Evolutionary conservation across 148 eudicot species (phyloP).

Genomic region (Rhododendron griersonianum): DNA sequence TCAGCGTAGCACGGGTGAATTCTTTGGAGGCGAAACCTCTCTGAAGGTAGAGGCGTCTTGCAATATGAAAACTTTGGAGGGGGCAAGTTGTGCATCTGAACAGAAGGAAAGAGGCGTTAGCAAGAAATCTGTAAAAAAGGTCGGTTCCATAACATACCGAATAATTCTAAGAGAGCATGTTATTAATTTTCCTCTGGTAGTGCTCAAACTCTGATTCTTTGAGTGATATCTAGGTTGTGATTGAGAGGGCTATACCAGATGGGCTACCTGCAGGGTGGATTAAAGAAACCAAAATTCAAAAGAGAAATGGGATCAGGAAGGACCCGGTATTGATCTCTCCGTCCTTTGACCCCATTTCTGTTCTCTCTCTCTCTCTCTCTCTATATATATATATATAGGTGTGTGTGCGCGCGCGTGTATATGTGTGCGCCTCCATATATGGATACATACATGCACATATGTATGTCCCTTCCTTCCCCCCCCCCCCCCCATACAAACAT

Average conservation of each 20-base stretch:
- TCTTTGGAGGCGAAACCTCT: conserved; percentile 11
- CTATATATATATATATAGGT: too few species aligned
- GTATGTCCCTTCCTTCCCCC: background rate
- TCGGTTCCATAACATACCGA: conserved; percentile 20
- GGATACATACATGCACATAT: background rate
- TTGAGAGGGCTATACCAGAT: conserved; percentile 38
- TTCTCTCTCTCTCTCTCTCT: background rate
- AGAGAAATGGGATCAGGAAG: conserved; percentile 28
- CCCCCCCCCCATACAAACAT: background rate
- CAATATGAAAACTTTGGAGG: background rate
- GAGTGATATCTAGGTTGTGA: conserved; percentile 31
- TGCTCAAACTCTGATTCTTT: conserved; percentile 13
- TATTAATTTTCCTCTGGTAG: background rate
- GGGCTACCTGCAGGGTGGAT: conserved; percentile 71
- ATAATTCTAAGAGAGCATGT: background rate
- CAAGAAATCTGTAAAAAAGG: conserved; percentile 28
- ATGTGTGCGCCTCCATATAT: background rate
- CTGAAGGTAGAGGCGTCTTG: conserved; percentile 14
- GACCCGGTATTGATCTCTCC: conserved; percentile 42
- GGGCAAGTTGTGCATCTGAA: conserved; percentile 13
- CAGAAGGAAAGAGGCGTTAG: conserved; percentile 18
- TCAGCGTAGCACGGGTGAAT: conserved; percentile 5
- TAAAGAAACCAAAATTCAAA: conserved; percentile 47
- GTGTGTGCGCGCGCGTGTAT: too few species aligned
- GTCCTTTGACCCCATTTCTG: background rate